Evolutionary conservation across 495 filamentous ascomycete species (phyloP), one percentile per base, ranked within the genome.

Genomic region (Penicillium coprophilum): DNA sequence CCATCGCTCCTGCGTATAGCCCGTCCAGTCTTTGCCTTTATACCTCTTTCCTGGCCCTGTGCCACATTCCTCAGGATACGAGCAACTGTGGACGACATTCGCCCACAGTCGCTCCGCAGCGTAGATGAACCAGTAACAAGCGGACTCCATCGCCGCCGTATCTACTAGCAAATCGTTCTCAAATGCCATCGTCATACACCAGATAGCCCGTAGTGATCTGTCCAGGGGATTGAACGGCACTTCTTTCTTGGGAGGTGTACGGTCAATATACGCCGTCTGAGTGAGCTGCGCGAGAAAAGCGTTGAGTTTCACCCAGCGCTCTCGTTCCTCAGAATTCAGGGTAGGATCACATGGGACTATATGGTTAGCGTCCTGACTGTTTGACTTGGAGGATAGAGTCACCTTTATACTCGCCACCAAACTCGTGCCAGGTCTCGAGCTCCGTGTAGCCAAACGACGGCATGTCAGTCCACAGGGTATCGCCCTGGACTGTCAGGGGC

Each of bases 241-340:
- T 45, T 20, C 30, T 23, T 53, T 24, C 27, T 23, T 44, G 13
- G 50, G 50, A 34, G 38, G 10, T 34, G n/a, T 23, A 44, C 30
- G 31, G 27, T 8, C n/a, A n/a, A 53, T 34, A 1, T 53, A 39
- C 11, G 23, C 38, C 32, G 38, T 6, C 39, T 53, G 24, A 11
- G 50, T 53, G 12, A 53, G 38, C 50, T 53, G 24, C n/a, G 38
- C 50, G 39, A 53, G 50, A 30, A 53, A 52, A 21, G 38, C 38
- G 20, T 53, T 53, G 12, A 53, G 50, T 21, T 44, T 53, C 6
- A 15, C 38, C 50, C 38, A 53, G 24, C 50, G 50, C 7, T 34
- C 39, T 31, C 39, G 50, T 24, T 53, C 24, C 50, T 44, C 19
- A 15, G 27, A 2, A 44, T 53, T 39, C 11, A 45, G 40, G 2